These are phyloP conservation scores for Paramecium sexaurelia DNA, from an alignment of 73 alveolate genomes.

Conservation along the genomic window DNA sequence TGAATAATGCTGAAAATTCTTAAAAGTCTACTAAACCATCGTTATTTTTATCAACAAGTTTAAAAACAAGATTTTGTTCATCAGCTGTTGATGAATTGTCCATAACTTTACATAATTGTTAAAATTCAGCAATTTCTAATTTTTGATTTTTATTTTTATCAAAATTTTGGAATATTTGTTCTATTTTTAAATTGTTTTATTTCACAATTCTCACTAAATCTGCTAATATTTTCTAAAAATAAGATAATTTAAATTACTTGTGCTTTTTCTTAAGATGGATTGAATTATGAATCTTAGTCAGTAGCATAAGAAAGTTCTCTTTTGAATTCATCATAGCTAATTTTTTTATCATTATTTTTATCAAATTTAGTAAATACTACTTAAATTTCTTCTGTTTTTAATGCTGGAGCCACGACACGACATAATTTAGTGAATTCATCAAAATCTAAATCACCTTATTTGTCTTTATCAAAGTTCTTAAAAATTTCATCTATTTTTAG, in stretches of 20 bases:
- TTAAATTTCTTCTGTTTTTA: slow-evolving; percentile 12
- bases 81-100: slow-evolving; percentile 16
- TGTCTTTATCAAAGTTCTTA: slow-evolving; percentile 61
- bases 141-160: slow-evolving; percentile 31
- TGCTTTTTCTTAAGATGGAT: slow-evolving; percentile 18
- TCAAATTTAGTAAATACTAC: slow-evolving; percentile 6
- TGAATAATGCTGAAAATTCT: not conserved
- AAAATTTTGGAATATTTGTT: not conserved
- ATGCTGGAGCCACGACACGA: slow-evolving; percentile 64
- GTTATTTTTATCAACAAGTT: not conserved
- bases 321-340: slow-evolving; percentile 44
- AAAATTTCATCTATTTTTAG: slow-evolving; percentile 48
- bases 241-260: not conserved
- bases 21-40: not conserved
- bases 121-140: slow-evolving; percentile 3
- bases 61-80: not conserved
- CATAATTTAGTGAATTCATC: slow-evolving; percentile 57
- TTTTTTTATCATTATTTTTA: slow-evolving; percentile 48
- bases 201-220: slow-evolving; percentile 15
- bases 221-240: not conserved
- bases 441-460: slow-evolving; percentile 55
- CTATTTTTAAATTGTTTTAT: not conserved
- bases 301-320: slow-evolving; percentile 35
- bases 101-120: slow-evolving; percentile 29
- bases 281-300: slow-evolving; percentile 31